Evolutionary conservation across 192 early-diverging fungal species (phyloP).

Genomic region (Diversispora eburnea): DNA sequence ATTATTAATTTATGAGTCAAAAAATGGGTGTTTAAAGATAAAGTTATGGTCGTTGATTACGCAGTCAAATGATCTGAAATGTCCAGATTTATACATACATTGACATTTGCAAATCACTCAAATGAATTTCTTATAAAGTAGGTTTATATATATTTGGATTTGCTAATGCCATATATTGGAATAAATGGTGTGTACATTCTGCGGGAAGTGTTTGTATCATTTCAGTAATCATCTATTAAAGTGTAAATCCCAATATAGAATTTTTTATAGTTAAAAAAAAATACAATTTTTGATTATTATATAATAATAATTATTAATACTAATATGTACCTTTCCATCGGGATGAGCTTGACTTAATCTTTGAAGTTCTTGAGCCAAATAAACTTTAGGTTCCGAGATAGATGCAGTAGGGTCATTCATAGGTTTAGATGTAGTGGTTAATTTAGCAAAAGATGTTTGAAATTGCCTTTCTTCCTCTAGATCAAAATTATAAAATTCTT

Average conservation of each 20-base stretch:
- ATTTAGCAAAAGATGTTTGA: conserved; percentile 76
- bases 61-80: no score
- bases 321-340: conserved; percentile 27
- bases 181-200: conserved; percentile 9
- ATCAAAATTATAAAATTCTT: conserved; percentile 63
- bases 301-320: no score
- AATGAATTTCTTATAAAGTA: no score
- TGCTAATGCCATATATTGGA: conserved; percentile 13
- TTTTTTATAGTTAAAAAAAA: background rate
- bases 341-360: conserved; percentile 44
- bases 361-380: conserved; percentile 49
- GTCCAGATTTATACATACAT: no score
- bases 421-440: conserved; percentile 64
- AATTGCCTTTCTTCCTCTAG: conserved; percentile 77
- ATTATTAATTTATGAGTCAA: no score
- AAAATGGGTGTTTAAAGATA: no score
- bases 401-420: conserved; percentile 63
- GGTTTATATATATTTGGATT: background rate
- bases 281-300: background rate
- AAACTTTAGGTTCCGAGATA: conserved; percentile 47
- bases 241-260: no score
- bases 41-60: no score
- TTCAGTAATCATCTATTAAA: background rate
- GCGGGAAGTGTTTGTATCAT: conserved; percentile 8
- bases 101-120: no score